A percentile compares a stretch with the other conserved stretches of the same genome.
Conservation (phyloP, 495 filamentous ascomycete species). For the Penicillium roqueforti region DNA sequence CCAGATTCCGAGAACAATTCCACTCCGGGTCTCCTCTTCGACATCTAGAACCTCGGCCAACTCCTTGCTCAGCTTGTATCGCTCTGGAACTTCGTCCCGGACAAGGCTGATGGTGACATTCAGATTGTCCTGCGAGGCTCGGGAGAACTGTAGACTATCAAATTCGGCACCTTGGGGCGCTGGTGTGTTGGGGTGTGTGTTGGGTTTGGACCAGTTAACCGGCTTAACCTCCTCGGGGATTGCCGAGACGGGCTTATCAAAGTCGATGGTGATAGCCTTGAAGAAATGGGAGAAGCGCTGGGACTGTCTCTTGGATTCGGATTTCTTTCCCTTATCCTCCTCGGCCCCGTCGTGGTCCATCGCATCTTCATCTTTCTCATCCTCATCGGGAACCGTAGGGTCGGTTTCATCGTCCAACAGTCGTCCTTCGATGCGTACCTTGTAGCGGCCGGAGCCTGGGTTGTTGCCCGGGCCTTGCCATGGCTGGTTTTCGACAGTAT, state of each 20-base stretch:
- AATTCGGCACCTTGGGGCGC: constrained; percentile 63
- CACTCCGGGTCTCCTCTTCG: constrained; percentile 78
- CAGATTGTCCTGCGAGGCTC: constrained; percentile 84
- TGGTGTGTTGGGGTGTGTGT: constrained; percentile 47
- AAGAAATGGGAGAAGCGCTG: constrained; percentile 90
- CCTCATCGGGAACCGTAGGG: constrained; percentile 44
- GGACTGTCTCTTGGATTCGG: constrained; percentile 40
- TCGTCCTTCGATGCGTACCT: constrained; percentile 90
- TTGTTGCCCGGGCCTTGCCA: constrained; percentile 63
- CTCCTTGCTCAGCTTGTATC: constrained; percentile 69
- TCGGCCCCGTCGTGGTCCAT: constrained; percentile 58
- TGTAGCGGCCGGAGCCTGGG: constrained; percentile 61
- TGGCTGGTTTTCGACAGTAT: constrained; percentile 89
- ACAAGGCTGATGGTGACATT: constrained; percentile 87
- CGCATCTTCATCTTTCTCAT: constrained; percentile 55
- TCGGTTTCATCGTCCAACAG: constrained; percentile 70
- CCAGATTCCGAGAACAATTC: constrained; percentile 86
- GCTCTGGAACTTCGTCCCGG: constrained; percentile 80
- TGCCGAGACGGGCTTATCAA: constrained; percentile 56
- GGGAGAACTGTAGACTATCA: constrained; percentile 86
- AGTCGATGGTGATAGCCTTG: constrained; percentile 83
- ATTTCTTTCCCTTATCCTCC: constrained; percentile 34
- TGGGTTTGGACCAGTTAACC: constrained; percentile 71
- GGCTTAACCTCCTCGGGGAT: constrained; percentile 54
- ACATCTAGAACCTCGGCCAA: constrained; percentile 84